phyloP scores from a whole-genome alignment of 129 eudicot genomes.

The Tanacetum coccineum region DNA sequence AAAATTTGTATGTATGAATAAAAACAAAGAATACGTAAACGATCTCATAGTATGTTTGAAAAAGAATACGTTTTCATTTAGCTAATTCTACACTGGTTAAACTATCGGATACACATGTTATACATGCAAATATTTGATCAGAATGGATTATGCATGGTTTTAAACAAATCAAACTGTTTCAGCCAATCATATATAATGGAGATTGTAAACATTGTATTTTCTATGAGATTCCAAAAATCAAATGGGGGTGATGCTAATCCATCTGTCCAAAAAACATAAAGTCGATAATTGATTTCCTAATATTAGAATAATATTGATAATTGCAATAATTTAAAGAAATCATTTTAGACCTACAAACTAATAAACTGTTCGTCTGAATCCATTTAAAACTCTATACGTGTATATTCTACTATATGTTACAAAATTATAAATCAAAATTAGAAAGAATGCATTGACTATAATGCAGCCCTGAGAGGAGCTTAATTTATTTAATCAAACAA shows the following conservation, averaged over 20 bases:
- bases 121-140: no score
- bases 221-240: conserved; percentile 3
- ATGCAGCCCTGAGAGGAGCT: conserved; percentile 10
- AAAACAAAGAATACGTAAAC: no score
- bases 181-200: conserved; percentile 1
- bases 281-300: neutral
- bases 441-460: conserved; percentile 12
- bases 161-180: no score
- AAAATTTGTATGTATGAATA: no score
- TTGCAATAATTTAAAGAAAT: neutral
- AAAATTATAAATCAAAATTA: conserved; percentile 3
- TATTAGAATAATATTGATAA: neutral
- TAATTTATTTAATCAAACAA: conserved; percentile 1
- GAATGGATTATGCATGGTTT: no score
- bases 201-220: neutral
- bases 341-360: conserved; percentile 10
- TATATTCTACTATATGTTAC: conserved; percentile 6
- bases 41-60: no score
- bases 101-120: no score
- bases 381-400: neutral
- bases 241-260: conserved; percentile 2
- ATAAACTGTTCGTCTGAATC: neutral
- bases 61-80: no score
- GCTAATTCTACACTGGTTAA: no score
- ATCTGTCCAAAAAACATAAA: conserved; percentile 7